Conservation (phyloP, 2,329 filamentous ascomycete genomes). For the Arthrobotrys iridis region DNA sequence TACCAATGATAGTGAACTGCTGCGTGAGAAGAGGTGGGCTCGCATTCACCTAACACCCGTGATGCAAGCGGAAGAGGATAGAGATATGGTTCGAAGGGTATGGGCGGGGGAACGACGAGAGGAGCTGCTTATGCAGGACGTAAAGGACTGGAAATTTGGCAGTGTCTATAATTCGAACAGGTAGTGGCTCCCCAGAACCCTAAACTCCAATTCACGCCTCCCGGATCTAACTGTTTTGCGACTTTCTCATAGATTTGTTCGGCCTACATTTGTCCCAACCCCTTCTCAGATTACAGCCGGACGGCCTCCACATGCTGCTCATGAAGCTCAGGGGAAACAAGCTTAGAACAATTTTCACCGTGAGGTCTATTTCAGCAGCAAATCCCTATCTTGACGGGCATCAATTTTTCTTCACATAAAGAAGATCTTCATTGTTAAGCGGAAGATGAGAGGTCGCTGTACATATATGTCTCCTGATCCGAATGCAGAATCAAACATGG, state of each 20-base stretch:
- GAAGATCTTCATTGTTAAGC: background rate
- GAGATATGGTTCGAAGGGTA: conserved; percentile 88
- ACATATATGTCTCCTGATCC: background rate
- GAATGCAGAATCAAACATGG: background rate
- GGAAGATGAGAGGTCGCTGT: background rate
- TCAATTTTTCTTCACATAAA: background rate
- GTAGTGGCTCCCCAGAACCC: conserved; percentile 64
- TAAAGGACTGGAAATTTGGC: conserved; percentile 64
- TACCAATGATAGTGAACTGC: conserved; percentile 75
- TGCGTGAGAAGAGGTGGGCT: conserved; percentile 97
- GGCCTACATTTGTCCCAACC: conserved; percentile 79
- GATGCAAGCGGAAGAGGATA: conserved; percentile 95
- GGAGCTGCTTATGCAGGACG: conserved; percentile 86
- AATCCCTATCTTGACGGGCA: too few relatives aligned
- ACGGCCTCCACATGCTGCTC: conserved; percentile 25
- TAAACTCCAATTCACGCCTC: conserved; percentile 15
- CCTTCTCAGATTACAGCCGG: conserved; percentile 65
- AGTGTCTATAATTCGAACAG: conserved; percentile 89
- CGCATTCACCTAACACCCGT: conserved; percentile 93
- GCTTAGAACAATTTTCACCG: background rate
- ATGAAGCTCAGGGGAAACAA: background rate
- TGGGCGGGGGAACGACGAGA: conserved; percentile 88
- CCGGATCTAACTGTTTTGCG: conserved; percentile 1
- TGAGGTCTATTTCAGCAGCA: too few relatives aligned
- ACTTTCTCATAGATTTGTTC: conserved; percentile 72